Conservation (phyloP, 257 asterid genomes). For the Ehretia macrophylla region DNA sequence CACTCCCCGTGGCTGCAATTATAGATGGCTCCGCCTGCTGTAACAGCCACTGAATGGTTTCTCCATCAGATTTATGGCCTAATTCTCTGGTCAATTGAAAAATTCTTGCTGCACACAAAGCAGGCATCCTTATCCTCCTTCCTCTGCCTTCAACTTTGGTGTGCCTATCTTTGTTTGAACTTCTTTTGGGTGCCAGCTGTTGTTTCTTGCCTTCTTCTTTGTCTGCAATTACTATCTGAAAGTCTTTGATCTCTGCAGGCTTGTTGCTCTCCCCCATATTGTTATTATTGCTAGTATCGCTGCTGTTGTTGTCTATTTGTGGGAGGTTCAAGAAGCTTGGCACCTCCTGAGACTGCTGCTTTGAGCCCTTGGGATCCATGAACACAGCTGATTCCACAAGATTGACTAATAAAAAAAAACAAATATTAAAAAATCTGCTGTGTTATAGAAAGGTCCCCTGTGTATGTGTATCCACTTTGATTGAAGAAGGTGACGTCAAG, state of each 20-base stretch:
- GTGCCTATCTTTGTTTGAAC: conserved; percentile 70
- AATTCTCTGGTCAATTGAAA: conserved; percentile 70
- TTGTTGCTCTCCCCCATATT: conserved; percentile 25
- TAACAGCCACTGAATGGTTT: conserved; percentile 73
- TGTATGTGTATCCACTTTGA: conserved; percentile 3
- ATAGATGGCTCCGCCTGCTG: conserved; percentile 73
- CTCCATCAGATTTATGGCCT: conserved; percentile 82
- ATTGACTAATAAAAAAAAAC: neutral
- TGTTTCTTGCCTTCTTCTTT: conserved; percentile 42
- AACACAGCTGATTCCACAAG: too few relatives aligned
- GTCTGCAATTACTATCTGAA: conserved; percentile 39
- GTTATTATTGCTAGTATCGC: conserved; percentile 5
- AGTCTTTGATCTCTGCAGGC: conserved; percentile 34
- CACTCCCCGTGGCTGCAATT: conserved; percentile 71
- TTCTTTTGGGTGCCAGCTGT: conserved; percentile 51
- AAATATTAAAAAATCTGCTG: neutral
- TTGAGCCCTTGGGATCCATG: conserved; percentile 64
- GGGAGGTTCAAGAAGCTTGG: conserved; percentile 19
- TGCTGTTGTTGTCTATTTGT: neutral
- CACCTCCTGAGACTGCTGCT: conserved; percentile 25
- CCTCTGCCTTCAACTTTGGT: conserved; percentile 81
- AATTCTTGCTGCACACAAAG: conserved; percentile 71
- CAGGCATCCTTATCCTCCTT: conserved; percentile 77
- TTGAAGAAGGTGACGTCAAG: conserved; percentile 11
- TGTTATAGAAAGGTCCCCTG: neutral